Conservation (phyloP, 2,329 filamentous ascomycete genomes). For the Monosporascus sp. region DNA sequence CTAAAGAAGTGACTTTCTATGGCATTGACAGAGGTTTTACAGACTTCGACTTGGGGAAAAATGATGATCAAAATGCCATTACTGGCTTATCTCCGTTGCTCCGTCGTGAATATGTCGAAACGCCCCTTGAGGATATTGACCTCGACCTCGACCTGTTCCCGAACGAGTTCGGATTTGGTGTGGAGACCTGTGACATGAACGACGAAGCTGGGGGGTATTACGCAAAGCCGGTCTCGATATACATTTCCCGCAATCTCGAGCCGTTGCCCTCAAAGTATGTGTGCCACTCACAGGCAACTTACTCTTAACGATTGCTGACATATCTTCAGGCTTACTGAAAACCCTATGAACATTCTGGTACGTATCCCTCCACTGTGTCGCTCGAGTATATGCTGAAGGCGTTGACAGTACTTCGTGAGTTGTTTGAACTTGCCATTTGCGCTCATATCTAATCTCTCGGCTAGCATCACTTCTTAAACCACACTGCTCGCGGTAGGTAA, state of each 20-base stretch:
- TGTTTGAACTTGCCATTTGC: background rate
- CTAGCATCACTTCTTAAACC: conserved; percentile 63
- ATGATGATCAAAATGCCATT: conserved; percentile 66
- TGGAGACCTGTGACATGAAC: conserved; percentile 42
- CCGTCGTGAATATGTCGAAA: conserved; percentile 20
- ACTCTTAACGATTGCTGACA: conserved; percentile 3
- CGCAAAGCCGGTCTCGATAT: conserved; percentile 59
- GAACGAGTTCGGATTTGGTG: conserved; percentile 42
- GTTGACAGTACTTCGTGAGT: conserved; percentile 42
- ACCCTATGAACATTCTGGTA: conserved; percentile 71
- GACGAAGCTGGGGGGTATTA: conserved; percentile 64
- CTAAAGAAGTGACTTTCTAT: conserved; percentile 45
- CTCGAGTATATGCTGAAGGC: conserved; percentile 13
- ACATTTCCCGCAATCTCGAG: conserved; percentile 42
- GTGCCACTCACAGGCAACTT: background rate
- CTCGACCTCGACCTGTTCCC: conserved; percentile 27
- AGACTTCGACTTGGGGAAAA: conserved; percentile 64
- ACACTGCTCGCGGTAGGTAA: conserved; percentile 61
- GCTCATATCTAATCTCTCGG: conserved; percentile 5
- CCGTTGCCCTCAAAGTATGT: conserved; percentile 39
- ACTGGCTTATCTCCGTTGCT: conserved; percentile 31
- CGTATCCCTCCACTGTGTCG: conserved; percentile 11
- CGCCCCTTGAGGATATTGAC: conserved; percentile 21
- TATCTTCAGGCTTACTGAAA: conserved; percentile 55
- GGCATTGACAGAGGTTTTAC: conserved; percentile 66